Base-by-base conservation (phyloP, 768 basidiomycete genomes). In the Termitomyces sp. region DNA sequence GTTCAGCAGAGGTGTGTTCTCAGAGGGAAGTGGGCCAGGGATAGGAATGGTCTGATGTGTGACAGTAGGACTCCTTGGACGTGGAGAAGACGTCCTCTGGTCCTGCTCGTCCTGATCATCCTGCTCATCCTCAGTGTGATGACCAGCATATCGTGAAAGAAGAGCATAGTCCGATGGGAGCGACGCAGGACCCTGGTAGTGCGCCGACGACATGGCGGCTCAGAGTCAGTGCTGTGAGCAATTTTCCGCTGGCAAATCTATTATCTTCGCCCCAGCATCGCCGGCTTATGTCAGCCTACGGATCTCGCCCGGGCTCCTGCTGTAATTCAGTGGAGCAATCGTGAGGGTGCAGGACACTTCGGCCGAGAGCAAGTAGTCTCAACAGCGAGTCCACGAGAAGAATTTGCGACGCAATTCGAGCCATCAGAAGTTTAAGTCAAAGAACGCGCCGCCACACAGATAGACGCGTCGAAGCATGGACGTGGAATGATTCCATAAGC, bases 151-250 rank as follows among this genome's bases (percentile, higher is more conserved):
- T 11, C 79, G 79, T 35, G 86, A 84, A 12, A 90, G 73, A 39
- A 88, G 76, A 4, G 86, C 87, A 64, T 88, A 86, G 74, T 89
- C 88, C 1, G 88, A 84, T 13, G 85, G 85, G 18, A 89, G 71
- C 2, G 88, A 89, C 7, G 82, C 81, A 11, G 87, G 81, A 1
- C 79, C 78, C 67, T 83, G 81, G 36, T 83, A 80, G 65, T 86
- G 85, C 6, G 81, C 83, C 32, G 81, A 84, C 12, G 62, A 63
- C 65, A 66, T 66, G 40, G 39, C 8, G 35, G 45, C 50, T 32
- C 22, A 7, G 44, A 22, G 40, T 38, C 32, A 22, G 16, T 8
- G 7, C 52, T 5, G 4, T 13, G 7, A 12, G 36, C 22, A 63
- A 62, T 58, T 57, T 62, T 62, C 49, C 33, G 3, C n/a, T 28